Conservation (phyloP, 139 green algal genomes). For the Marvania coccoides region DNA sequence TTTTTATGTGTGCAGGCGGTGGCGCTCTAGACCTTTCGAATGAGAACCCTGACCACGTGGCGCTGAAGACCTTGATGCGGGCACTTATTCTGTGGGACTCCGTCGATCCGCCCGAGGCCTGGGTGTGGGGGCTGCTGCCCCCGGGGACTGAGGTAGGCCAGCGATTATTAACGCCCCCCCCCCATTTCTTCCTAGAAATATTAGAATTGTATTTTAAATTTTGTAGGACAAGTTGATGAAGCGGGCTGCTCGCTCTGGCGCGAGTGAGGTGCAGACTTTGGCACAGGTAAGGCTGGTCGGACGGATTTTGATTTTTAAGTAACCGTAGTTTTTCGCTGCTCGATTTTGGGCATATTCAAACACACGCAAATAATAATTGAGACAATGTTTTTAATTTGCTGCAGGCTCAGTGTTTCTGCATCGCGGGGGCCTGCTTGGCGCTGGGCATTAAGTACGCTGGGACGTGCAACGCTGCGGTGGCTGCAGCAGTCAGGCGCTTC, state of each 20-base stretch:
- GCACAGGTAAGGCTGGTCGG: too few species aligned
- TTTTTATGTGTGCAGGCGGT: not conserved
- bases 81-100: constrained; percentile 82
- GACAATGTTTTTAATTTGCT: not conserved
- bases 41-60: constrained; percentile 79
- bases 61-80: constrained; percentile 73
- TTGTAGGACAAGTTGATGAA: too few species aligned
- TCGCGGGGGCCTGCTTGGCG: constrained; percentile 77
- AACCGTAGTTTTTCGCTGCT: too few species aligned
- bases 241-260: too few species aligned
- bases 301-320: too few species aligned
- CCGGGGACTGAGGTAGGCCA: constrained; percentile 39
- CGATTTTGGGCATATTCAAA: too few species aligned
- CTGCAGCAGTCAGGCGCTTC: not conserved
- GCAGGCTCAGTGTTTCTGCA: constrained; percentile 40
- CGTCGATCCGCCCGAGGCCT: constrained; percentile 49
- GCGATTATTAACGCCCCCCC: too few species aligned
- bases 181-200: too few species aligned
- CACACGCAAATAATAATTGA: too few species aligned
- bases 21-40: not conserved
- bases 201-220: too few species aligned
- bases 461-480: constrained; percentile 37
- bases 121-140: constrained; percentile 67
- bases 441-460: constrained; percentile 83
- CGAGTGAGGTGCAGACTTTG: too few species aligned